These are phyloP conservation scores for Camelina hispida DNA, from an alignment of 345 rosid species.

Conservation along the genomic window DNA sequence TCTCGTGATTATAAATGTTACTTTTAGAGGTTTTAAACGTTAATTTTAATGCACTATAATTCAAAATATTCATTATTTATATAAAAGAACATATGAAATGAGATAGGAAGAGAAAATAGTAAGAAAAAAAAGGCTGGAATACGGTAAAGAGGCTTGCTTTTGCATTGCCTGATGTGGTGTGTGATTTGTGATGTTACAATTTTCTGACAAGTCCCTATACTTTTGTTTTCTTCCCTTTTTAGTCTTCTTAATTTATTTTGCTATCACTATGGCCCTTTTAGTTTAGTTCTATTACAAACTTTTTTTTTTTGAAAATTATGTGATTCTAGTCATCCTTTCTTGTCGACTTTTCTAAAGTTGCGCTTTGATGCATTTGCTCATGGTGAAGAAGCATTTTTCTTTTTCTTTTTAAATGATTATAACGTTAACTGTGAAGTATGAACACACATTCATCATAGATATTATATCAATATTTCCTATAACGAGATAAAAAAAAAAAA, in stretches of 20 bases:
- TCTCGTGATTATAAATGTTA: neutral
- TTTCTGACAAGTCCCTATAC: slow-evolving; percentile 43
- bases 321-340: slow-evolving; percentile 29
- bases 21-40: neutral
- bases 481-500: too few relatives aligned
- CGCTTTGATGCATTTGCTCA: slow-evolving; percentile 9
- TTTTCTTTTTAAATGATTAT: neutral
- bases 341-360: slow-evolving; percentile 22
- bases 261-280: neutral
- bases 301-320: slow-evolving; percentile 1
- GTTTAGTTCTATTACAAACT: neutral
- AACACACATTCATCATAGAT: too few relatives aligned
- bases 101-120: neutral
- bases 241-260: neutral
- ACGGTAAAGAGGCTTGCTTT: slow-evolving; percentile 34
- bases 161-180: slow-evolving; percentile 45
- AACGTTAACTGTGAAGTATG: neutral
- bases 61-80: neutral
- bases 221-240: slow-evolving; percentile 9
- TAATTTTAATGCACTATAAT: neutral
- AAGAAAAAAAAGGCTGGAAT: slow-evolving; percentile 29
- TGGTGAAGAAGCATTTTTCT: neutral
- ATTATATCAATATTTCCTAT: too few relatives aligned
- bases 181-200: slow-evolving; percentile 42
- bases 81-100: neutral